Conservation (phyloP, 164 flowering plant species). For the Cinnamomum micranthum region DNA sequence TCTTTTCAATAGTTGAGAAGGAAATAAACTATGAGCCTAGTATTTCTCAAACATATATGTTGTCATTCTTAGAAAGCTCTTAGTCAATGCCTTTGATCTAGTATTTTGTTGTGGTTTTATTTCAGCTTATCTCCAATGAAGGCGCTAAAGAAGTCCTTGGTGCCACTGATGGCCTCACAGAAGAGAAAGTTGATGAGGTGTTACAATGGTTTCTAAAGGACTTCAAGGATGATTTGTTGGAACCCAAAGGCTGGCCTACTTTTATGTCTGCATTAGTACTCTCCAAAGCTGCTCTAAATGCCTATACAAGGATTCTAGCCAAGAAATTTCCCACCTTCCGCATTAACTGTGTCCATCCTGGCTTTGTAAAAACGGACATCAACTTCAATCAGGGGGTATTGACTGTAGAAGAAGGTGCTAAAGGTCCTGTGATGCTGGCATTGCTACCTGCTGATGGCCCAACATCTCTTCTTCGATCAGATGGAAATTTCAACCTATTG, state of each 20-base stretch:
- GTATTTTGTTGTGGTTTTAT: neutral
- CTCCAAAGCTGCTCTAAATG: slow-evolving; percentile 40
- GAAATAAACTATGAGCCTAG: neutral
- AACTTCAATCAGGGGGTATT: slow-evolving; percentile 17
- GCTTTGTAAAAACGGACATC: slow-evolving; percentile 35
- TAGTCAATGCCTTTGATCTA: neutral
- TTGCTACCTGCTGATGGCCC: slow-evolving; percentile 34
- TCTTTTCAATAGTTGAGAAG: neutral
- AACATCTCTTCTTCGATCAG: slow-evolving; percentile 35
- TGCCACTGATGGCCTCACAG: slow-evolving; percentile 27
- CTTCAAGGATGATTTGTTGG: slow-evolving; percentile 24
- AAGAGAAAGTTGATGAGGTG: slow-evolving; percentile 36
- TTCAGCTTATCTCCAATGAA: slow-evolving; percentile 28
- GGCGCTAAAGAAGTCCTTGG: slow-evolving; percentile 24
- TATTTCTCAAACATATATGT: neutral
- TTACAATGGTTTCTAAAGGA: slow-evolving; percentile 27
- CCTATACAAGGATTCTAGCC: slow-evolving; percentile 45
- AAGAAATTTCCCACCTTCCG: slow-evolving; percentile 29
- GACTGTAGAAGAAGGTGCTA: slow-evolving; percentile 41
- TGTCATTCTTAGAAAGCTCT: neutral
- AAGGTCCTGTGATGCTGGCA: slow-evolving; percentile 30
- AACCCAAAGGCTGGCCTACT: slow-evolving; percentile 34
- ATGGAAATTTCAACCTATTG: slow-evolving; percentile 9
- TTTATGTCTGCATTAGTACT: slow-evolving; percentile 33
- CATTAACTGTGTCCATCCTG: slow-evolving; percentile 41